phyloP scores from a whole-genome alignment of 1,284 basidiomycete genomes.

The Melampsora larici-populina region DNA sequence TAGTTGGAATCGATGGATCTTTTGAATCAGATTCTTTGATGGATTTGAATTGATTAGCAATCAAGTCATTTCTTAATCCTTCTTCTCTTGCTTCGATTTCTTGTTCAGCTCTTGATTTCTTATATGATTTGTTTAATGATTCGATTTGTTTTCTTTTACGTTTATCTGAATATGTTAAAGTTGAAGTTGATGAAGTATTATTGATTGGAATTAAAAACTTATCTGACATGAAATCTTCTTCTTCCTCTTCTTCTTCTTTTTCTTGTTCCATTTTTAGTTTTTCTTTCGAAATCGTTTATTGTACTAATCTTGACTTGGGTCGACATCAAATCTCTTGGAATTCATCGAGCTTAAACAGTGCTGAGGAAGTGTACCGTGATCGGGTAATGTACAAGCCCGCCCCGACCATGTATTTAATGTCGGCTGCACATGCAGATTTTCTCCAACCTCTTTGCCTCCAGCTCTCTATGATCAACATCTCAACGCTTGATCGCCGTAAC shows the following conservation, averaged over 20 bases:
- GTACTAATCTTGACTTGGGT: no score
- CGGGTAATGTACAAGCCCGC: no score
- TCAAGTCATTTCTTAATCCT: constrained; percentile 25
- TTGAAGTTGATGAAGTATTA: neutral
- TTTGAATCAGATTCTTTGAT: neutral
- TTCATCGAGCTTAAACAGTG: no score
- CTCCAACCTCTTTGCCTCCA: no score
- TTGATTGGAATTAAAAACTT: constrained; percentile 20
- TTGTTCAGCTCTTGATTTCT: constrained; percentile 11
- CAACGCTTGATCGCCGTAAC: no score
- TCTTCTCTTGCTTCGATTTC: constrained; percentile 39
- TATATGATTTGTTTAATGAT: neutral
- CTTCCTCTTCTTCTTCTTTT: constrained; percentile 10
- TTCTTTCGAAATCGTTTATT: no score
- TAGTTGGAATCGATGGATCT: neutral
- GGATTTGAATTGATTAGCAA: neutral
- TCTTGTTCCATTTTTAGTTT: neutral
- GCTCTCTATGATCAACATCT: no score
- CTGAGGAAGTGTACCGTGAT: no score
- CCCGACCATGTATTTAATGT: no score
- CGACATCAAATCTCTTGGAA: no score
- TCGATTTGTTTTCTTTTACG: constrained; percentile 28
- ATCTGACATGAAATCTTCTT: constrained; percentile 44
- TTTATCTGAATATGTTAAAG: constrained; percentile 28
- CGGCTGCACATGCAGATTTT: no score